phyloP scores from a whole-genome alignment of 2,329 filamentous ascomycete genomes.

The Ascochyta koolunga region DNA sequence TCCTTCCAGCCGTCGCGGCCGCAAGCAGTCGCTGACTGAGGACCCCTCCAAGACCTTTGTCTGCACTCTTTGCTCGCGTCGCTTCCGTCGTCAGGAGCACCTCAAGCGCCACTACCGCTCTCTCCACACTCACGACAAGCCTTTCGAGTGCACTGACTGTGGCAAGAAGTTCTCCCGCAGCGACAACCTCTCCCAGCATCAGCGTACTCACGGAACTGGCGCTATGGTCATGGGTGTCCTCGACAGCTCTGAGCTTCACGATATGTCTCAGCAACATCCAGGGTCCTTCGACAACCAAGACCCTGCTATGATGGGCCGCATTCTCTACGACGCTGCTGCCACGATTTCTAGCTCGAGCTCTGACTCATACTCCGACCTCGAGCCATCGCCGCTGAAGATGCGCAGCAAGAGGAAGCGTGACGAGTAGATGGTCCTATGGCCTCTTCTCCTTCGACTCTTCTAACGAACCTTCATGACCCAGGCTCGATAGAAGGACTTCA shows the following conservation, averaged over 20 bases:
- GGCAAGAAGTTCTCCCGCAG: conserved; percentile 99
- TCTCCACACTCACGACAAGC: conserved; percentile 97
- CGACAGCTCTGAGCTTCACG: conserved; percentile 68
- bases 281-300: conserved; percentile 44
- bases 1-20: conserved; percentile 82
- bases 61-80: conserved; percentile 93
- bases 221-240: conserved; percentile 90
- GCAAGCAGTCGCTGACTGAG: conserved; percentile 97
- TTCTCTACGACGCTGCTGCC: conserved; percentile 48
- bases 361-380: conserved; percentile 46
- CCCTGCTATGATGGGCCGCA: conserved; percentile 46
- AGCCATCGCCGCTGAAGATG: conserved; percentile 55
- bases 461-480: conserved; percentile 46
- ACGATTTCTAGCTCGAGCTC: conserved; percentile 45
- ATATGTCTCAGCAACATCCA: conserved; percentile 49
- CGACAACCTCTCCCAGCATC: conserved; percentile 96
- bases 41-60: conserved; percentile 98
- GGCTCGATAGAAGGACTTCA: conserved; percentile 32
- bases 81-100: conserved; percentile 97
- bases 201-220: conserved; percentile 88
- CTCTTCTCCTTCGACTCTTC: conserved; percentile 32
- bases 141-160: conserved; percentile 95
- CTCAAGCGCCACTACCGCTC: conserved; percentile 98
- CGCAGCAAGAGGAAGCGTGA: conserved; percentile 79
- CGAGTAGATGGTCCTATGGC: conserved; percentile 49